Percentiles rank a stretch among this genome's conserved stretches.
Conservation (phyloP, 257 asterid genomes). For the Solanum stenotomum region DNA sequence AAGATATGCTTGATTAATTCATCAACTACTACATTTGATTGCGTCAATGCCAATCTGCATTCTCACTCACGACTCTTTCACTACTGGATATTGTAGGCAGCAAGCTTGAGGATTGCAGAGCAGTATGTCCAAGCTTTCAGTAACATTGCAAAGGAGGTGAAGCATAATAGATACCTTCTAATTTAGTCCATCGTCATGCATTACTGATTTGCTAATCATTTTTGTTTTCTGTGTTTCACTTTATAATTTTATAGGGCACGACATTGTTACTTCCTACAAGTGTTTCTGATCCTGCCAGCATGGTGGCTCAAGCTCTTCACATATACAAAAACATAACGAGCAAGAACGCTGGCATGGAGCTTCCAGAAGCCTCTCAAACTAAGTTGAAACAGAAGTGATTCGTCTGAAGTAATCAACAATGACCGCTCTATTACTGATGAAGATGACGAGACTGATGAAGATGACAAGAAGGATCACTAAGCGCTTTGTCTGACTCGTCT, state of each 20-base stretch:
- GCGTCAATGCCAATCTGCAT: neutral
- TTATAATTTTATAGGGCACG: conserved; percentile 37
- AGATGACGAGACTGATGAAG: neutral
- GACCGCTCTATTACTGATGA: conserved; percentile 2
- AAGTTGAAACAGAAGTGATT: conserved; percentile 2
- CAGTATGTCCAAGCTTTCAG: conserved; percentile 80
- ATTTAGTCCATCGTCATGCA: neutral
- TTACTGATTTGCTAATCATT: neutral
- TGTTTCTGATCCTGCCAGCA: conserved; percentile 58
- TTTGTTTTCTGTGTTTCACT: neutral
- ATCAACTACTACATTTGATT: neutral
- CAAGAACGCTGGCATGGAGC: conserved; percentile 9
- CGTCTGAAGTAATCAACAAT: conserved; percentile 4
- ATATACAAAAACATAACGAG: conserved; percentile 50
- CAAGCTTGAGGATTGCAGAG: conserved; percentile 83
- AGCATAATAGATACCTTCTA: neutral
- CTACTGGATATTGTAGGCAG: conserved; percentile 52
- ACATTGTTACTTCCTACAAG: conserved; percentile 67
- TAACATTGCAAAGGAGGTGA: conserved; percentile 75
- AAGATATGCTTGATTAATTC: neutral
- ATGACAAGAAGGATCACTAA: neutral
- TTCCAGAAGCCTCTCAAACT: neutral
- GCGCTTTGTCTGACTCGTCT: neutral
- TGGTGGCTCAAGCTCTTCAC: conserved; percentile 55
- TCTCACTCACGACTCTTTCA: neutral